These are phyloP conservation scores for Monilinia fructicola DNA, from an alignment of 2,329 filamentous ascomycete genomes.

Conservation along the genomic window DNA sequence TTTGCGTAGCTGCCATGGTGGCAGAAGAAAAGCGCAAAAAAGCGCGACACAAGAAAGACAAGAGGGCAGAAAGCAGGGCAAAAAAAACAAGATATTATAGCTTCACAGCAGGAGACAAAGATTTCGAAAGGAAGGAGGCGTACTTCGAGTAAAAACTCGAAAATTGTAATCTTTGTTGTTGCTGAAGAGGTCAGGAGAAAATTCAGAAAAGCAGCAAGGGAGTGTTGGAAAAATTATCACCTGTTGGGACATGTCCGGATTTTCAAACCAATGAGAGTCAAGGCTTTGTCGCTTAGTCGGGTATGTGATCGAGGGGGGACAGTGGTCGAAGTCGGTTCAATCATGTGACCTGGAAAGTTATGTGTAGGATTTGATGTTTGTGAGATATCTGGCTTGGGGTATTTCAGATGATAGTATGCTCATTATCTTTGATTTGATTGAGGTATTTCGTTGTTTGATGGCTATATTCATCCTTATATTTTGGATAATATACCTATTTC, in stretches of 20 bases:
- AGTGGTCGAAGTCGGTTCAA: background rate
- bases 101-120: background rate
- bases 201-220: background rate
- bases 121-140: background rate
- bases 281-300: background rate
- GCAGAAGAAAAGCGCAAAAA: background rate
- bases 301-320: background rate
- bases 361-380: background rate
- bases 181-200: background rate
- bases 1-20: constrained; percentile 2
- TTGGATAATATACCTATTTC: background rate
- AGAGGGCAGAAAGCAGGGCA: background rate
- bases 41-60: background rate
- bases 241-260: background rate
- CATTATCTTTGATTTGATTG: background rate
- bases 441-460: background rate
- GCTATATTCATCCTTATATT: background rate
- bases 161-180: constrained; percentile 1
- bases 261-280: constrained; percentile 1
- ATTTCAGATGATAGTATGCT: background rate
- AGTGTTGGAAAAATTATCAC: background rate
- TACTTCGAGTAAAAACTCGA: constrained; percentile 7
- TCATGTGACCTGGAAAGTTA: background rate
- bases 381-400: background rate
- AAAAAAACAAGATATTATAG: background rate